These are phyloP conservation scores for Cercospora zeae-maydis DNA, from an alignment of 2,329 filamentous ascomycete species.

Conservation along the genomic window DNA sequence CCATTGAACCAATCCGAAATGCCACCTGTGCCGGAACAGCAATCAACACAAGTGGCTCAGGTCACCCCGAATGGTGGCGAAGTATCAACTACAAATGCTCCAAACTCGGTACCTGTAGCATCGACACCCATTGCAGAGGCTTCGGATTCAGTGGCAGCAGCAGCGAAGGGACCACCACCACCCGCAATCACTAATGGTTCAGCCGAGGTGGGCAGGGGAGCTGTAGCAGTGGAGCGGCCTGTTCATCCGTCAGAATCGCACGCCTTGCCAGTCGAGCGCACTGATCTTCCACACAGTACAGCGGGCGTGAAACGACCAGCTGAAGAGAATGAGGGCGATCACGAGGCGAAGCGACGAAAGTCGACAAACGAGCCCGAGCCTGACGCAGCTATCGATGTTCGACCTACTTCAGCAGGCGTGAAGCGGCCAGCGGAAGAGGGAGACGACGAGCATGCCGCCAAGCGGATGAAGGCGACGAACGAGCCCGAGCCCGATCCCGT, in stretches of 20 bases:
- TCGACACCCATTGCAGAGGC: not conserved
- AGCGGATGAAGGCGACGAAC: constrained; percentile 9
- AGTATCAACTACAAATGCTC: not conserved
- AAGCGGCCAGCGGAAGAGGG: constrained; percentile 14
- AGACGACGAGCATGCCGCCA: constrained; percentile 6
- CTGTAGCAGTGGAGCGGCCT: not conserved
- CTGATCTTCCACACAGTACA: not conserved
- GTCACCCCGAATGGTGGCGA: not conserved
- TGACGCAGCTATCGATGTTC: not conserved
- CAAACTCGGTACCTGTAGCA: not conserved
- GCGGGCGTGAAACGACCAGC: constrained; percentile 14
- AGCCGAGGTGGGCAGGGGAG: not conserved
- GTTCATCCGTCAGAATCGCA: not conserved
- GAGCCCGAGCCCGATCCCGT: not conserved
- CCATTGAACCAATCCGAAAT: not conserved
- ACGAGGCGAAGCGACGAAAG: constrained; percentile 16
- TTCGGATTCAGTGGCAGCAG: not conserved
- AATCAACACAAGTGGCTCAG: not conserved
- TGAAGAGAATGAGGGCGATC: constrained; percentile 7
- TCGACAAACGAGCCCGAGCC: not conserved
- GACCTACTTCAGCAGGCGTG: constrained; percentile 8
- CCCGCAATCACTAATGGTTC: not conserved
- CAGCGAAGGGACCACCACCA: not conserved
- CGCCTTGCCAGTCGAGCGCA: not conserved
- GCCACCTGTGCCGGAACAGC: not conserved